Conservation (phyloP, 1,139 yeast species). For the Suhomyces yuchorum region DNA sequence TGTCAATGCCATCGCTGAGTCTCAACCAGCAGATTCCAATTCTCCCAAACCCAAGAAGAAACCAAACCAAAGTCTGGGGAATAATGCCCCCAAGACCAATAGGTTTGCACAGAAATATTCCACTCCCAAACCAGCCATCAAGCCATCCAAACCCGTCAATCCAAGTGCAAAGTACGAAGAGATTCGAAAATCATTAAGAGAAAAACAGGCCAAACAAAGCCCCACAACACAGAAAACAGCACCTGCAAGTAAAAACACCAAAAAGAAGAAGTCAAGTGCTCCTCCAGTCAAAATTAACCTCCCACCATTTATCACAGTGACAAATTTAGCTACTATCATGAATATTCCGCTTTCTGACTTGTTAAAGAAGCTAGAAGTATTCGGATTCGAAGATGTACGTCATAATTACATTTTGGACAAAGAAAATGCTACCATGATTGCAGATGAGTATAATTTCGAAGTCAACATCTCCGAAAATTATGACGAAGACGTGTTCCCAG, state of each 20-base stretch:
- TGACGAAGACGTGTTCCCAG: slow-evolving; percentile 64
- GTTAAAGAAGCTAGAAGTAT: slow-evolving; percentile 55
- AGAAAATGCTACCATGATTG: slow-evolving; percentile 82
- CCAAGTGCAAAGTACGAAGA: slow-evolving; percentile 21
- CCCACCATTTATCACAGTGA: slow-evolving; percentile 74
- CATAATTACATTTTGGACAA: slow-evolving; percentile 81
- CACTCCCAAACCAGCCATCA: slow-evolving; percentile 3
- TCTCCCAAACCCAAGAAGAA: neutral
- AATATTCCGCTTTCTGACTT: slow-evolving; percentile 64
- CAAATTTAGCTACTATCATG: slow-evolving; percentile 74
- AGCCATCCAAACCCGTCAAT: slow-evolving; percentile 12
- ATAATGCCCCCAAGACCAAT: slow-evolving; percentile 19
- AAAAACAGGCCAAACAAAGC: slow-evolving; percentile 18
- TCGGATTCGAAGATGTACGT: slow-evolving; percentile 78
- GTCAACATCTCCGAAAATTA: slow-evolving; percentile 60
- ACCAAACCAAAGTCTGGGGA: neutral
- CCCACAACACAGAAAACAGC: neutral
- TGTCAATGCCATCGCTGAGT: neutral
- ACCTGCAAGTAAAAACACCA: slow-evolving; percentile 2
- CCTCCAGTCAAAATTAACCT: slow-evolving; percentile 48
- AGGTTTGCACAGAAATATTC: slow-evolving; percentile 33
- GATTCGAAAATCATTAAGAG: slow-evolving; percentile 17
- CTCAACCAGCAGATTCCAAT: neutral
- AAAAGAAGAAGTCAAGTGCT: slow-evolving; percentile 18
- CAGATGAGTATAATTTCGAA: slow-evolving; percentile 85